Conservation (phyloP, 805 yeast species). For the Saturnispora sekii region DNA sequence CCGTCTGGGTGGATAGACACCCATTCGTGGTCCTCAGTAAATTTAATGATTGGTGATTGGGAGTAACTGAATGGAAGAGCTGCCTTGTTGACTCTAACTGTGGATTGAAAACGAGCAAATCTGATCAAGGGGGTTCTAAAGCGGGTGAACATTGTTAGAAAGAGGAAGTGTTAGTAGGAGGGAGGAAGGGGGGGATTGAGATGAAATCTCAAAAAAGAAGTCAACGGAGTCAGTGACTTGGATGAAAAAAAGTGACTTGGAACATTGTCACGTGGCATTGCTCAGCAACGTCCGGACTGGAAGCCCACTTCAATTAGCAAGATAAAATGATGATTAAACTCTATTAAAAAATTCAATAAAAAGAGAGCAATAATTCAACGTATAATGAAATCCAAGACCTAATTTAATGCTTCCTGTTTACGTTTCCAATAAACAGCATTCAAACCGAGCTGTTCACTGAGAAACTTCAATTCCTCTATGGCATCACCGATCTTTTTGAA, state of each 20-base stretch:
- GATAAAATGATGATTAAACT: too few species aligned
- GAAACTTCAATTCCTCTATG: constrained; percentile 52
- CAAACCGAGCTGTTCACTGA: constrained; percentile 40
- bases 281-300: too few species aligned
- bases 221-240: background rate
- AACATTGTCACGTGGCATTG: background rate
- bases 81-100: constrained; percentile 21
- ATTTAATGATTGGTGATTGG: constrained; percentile 46
- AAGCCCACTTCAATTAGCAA: too few species aligned
- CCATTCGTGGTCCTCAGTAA: constrained; percentile 94
- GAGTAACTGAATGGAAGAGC: constrained; percentile 26
- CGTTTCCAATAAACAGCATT: constrained; percentile 50
- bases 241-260: background rate
- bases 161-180: background rate
- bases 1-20: constrained; percentile 77
- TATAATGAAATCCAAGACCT: too few species aligned
- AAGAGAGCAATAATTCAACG: too few species aligned
- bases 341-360: too few species aligned
- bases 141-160: background rate
- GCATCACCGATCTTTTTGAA: constrained; percentile 54
- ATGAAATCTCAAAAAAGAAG: background rate
- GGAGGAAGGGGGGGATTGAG: background rate
- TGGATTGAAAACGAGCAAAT: constrained; percentile 16
- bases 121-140: constrained; percentile 13
- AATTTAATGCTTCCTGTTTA: background rate